These are phyloP conservation scores for Rugonectria rugulosa DNA, from an alignment of 2,329 filamentous ascomycete genomes.

Conservation along the genomic window DNA sequence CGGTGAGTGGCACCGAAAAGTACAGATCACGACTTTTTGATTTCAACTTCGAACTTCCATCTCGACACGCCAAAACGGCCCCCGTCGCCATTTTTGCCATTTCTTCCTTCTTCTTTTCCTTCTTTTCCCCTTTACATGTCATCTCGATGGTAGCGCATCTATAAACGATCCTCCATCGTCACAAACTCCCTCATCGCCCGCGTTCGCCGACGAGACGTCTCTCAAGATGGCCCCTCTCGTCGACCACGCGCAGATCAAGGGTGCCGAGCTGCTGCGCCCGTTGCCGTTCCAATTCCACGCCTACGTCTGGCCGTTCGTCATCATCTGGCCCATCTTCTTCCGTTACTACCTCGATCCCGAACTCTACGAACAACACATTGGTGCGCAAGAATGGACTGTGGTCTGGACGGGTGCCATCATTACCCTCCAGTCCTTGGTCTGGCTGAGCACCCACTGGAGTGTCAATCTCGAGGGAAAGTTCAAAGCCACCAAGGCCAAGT, in stretches of 20 bases:
- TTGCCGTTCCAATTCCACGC: slow-evolving; percentile 81
- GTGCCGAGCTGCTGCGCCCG: slow-evolving; percentile 87
- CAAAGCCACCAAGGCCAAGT: slow-evolving; percentile 75
- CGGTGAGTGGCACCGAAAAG: slow-evolving; percentile 31
- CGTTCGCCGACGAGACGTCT: slow-evolving; percentile 22
- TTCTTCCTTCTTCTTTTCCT: background rate
- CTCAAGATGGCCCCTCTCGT: slow-evolving; percentile 78
- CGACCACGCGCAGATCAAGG: slow-evolving; percentile 88
- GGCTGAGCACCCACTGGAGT: slow-evolving; percentile 98
- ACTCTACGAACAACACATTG: slow-evolving; percentile 89
- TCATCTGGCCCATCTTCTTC: slow-evolving; percentile 92
- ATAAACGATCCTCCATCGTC: slow-evolving; percentile 3
- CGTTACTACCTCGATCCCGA: slow-evolving; percentile 84
- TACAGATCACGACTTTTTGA: slow-evolving; percentile 39
- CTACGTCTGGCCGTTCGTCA: slow-evolving; percentile 92
- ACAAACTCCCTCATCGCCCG: slow-evolving; percentile 3
- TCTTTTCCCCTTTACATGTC: background rate
- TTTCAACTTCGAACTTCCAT: slow-evolving; percentile 16
- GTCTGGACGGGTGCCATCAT: slow-evolving; percentile 91
- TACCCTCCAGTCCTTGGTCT: slow-evolving; percentile 85
- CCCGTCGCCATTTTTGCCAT: background rate
- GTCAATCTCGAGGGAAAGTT: slow-evolving; percentile 85
- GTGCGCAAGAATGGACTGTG: slow-evolving; percentile 97
- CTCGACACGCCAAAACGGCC: slow-evolving; percentile 3
- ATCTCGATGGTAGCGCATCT: slow-evolving; percentile 14